phyloP scores from a whole-genome alignment of 352 stramenopile genomes.

The Pythium scleroteichum region DNA sequence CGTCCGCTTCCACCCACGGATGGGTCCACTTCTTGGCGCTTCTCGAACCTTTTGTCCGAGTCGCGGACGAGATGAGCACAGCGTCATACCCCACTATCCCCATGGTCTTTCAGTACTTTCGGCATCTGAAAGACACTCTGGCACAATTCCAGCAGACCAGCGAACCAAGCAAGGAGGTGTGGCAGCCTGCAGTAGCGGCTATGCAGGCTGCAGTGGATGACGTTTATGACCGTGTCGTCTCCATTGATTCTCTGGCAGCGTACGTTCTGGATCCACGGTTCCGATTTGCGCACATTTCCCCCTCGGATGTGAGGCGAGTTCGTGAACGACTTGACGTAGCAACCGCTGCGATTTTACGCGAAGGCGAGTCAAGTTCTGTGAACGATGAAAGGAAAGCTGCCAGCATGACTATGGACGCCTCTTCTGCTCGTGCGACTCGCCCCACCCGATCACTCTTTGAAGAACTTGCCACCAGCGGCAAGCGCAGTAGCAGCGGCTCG shows the following conservation, averaged over 20 bases:
- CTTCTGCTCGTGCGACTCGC: not conserved
- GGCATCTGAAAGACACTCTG: conserved; percentile 13
- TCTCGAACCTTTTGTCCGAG: conserved; percentile 16
- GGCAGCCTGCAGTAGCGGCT: conserved; percentile 1
- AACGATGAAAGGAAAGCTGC: not conserved
- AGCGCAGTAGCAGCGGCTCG: conserved; percentile 13
- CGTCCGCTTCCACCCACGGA: not conserved
- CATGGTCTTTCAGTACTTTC: conserved; percentile 26
- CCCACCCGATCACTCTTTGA: conserved; percentile 23
- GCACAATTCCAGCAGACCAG: not conserved
- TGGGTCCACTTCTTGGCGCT: not conserved
- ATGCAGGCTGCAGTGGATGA: conserved; percentile 14
- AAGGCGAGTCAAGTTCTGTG: not conserved
- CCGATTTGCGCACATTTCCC: conserved; percentile 8
- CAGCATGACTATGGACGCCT: not conserved
- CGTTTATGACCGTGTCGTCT: conserved; percentile 4
- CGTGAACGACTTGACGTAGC: conserved; percentile 2
- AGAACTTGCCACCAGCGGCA: conserved; percentile 20
- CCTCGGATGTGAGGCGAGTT: conserved; percentile 8
- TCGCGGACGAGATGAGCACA: conserved; percentile 14
- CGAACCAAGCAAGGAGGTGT: not conserved
- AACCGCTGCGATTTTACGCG: not conserved
- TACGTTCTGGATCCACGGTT: conserved; percentile 25
- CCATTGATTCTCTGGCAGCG: conserved; percentile 10
- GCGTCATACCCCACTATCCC: conserved; percentile 18